Percentiles rank a stretch among this genome's conserved stretches.
Evolutionary conservation across 495 filamentous ascomycete species (phyloP).

Genomic region (Neurospora sp.): DNA sequence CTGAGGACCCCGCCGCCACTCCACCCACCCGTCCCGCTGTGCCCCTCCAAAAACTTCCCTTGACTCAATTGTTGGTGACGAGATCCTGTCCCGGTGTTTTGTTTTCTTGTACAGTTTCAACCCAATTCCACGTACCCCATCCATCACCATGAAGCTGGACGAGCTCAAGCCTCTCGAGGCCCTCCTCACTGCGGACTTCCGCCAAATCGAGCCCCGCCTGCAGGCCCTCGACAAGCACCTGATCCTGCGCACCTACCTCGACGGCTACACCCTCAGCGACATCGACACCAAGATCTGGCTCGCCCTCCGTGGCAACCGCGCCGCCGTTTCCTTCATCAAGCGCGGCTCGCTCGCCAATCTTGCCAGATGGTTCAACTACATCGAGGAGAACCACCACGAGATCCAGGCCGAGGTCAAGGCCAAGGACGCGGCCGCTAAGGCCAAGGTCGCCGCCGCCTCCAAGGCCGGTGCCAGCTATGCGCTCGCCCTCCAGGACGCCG

Average conservation of each 20-base stretch:
- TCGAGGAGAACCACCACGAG: conserved; percentile 72
- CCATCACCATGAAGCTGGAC: conserved; percentile 37
- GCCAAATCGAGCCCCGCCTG: conserved; percentile 64
- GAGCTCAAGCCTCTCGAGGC: conserved; percentile 38
- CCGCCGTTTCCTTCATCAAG: conserved; percentile 70
- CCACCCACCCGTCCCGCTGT: not conserved
- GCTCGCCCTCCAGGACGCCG: conserved; percentile 77
- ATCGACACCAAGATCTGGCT: conserved; percentile 79
- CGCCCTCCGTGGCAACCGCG: conserved; percentile 76
- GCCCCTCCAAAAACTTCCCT: conserved; percentile 24
- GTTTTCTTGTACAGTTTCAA: not conserved
- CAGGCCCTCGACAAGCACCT: conserved; percentile 77
- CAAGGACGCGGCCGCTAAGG: conserved; percentile 52
- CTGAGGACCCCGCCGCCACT: not conserved
- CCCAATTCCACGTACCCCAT: not conserved
- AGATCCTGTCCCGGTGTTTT: not conserved
- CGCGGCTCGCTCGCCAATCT: conserved; percentile 69
- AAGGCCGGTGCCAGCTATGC: conserved; percentile 86
- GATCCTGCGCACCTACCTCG: conserved; percentile 73
- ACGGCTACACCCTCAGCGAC: conserved; percentile 69
- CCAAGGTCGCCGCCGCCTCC: conserved; percentile 62
- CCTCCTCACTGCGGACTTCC: conserved; percentile 60
- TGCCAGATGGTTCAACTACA: conserved; percentile 77
- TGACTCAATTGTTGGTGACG: conserved; percentile 16
- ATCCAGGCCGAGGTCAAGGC: conserved; percentile 46